phyloP scores from a whole-genome alignment of 202 grass and related monocot species.

The Brachypodium distachyon region DNA sequence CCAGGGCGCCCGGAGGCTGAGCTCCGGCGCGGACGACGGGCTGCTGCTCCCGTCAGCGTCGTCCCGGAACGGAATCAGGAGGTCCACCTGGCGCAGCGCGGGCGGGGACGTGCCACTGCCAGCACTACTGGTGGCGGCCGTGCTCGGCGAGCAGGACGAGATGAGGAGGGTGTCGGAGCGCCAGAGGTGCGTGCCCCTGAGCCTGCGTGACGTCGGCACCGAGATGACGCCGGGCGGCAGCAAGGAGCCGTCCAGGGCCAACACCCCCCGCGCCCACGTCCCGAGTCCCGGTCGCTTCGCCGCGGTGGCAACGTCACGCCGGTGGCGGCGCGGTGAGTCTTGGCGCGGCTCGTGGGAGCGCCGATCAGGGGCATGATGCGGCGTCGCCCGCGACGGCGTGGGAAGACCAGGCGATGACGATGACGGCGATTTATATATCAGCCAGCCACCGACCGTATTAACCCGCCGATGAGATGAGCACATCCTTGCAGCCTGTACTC shows the following conservation, averaged over 20 bases:
- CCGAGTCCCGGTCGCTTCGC: background rate
- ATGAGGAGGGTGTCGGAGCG: background rate
- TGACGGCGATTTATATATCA: background rate
- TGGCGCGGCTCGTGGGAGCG: background rate
- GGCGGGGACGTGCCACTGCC: background rate
- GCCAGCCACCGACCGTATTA: background rate
- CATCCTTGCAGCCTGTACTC: background rate
- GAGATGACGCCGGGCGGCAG: conserved; percentile 52
- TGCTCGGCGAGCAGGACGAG: background rate
- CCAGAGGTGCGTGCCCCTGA: conserved; percentile 12
- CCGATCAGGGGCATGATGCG: background rate
- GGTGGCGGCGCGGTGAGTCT: background rate
- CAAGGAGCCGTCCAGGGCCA: conserved; percentile 43
- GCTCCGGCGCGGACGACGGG: conserved; percentile 34
- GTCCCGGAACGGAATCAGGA: background rate
- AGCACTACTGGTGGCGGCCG: too few relatives aligned
- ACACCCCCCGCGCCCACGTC: conserved; percentile 28
- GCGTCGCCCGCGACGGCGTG: conserved; percentile 34
- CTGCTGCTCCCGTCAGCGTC: conserved; percentile 18
- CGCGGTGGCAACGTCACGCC: background rate
- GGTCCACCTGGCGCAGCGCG: conserved; percentile 19
- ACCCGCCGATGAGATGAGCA: background rate
- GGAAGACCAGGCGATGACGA: conserved; percentile 34
- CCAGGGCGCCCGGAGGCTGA: conserved; percentile 11
- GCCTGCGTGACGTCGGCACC: conserved; percentile 42